A percentile compares a stretch with the other conserved stretches of the same genome.
phyloP scores from a whole-genome alignment of 768 basidiomycete species.

The Hysterangium stoloniferum region DNA sequence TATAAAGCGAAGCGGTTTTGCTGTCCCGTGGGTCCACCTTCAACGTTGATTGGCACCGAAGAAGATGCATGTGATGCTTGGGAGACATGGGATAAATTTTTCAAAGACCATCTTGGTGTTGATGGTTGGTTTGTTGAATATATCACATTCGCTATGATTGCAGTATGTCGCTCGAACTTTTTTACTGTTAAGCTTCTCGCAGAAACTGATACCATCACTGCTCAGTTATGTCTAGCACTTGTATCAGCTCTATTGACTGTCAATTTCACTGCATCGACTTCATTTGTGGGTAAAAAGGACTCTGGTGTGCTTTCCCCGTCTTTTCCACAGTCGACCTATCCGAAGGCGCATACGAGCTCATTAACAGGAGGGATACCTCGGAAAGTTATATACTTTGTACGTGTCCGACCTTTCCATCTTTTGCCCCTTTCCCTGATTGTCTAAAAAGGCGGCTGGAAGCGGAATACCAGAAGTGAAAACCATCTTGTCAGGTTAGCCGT shows the following conservation, averaged over 20 bases:
- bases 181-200: neutral
- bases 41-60: conserved; percentile 2
- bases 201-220: conserved; percentile 3
- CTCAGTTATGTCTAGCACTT: conserved; percentile 64
- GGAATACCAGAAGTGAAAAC: conserved; percentile 98
- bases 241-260: conserved; percentile 76
- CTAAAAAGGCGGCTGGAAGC: conserved; percentile 75
- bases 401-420: conserved; percentile 22
- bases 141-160: conserved; percentile 60
- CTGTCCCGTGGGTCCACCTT: conserved; percentile 38
- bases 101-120: conserved; percentile 27
- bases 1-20: conserved; percentile 77
- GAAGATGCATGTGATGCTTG: conserved; percentile 52
- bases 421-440: neutral
- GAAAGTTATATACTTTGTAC: conserved; percentile 76
- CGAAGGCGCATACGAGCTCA: conserved; percentile 28
- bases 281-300: conserved; percentile 85
- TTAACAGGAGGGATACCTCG: conserved; percentile 25
- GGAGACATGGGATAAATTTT: conserved; percentile 64
- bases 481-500: conserved; percentile 64
- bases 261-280: conserved; percentile 79
- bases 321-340: conserved; percentile 26
- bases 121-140: conserved; percentile 53
- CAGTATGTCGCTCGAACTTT: conserved; percentile 46
- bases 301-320: conserved; percentile 55